A percentile compares a stretch with the other conserved stretches of the same genome.
These are phyloP conservation scores for Histomonas meleagridis DNA, from an alignment of 208 protist species.

Conservation along the genomic window DNA sequence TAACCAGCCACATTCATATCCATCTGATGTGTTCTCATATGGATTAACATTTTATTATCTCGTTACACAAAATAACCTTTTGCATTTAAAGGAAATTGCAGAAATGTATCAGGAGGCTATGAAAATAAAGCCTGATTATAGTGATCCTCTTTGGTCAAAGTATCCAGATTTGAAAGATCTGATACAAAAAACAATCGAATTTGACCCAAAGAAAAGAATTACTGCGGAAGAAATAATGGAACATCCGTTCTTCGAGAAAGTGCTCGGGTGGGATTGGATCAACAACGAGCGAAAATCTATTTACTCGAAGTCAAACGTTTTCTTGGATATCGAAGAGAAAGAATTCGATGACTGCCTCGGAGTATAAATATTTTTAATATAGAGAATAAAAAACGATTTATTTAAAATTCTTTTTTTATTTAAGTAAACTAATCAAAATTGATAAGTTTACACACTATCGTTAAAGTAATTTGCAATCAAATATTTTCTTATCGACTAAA, in stretches of 20 bases:
- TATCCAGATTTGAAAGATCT: not conserved
- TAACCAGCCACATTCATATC: not conserved
- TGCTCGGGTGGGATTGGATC: not conserved
- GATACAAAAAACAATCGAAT: not conserved
- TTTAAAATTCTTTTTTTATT: too few species aligned
- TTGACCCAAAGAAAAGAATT: not conserved
- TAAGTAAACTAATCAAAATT: too few species aligned
- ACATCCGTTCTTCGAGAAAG: not conserved
- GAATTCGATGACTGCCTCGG: too few species aligned
- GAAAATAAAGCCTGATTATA: not conserved
- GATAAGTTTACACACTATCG: too few species aligned
- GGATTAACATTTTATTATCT: not conserved
- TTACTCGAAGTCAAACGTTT: too few species aligned
- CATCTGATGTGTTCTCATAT: not conserved
- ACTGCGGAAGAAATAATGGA: not conserved
- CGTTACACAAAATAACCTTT: not conserved
- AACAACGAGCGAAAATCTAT: too few species aligned
- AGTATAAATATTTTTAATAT: too few species aligned
- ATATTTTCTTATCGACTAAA: too few species aligned
- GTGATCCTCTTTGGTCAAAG: not conserved
- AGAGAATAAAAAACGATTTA: too few species aligned
- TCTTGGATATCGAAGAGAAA: too few species aligned
- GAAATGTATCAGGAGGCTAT: not conserved
- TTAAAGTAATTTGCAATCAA: too few species aligned
- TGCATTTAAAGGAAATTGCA: not conserved